Percentiles rank a stretch among this genome's conserved stretches.
These are phyloP conservation scores for Cryptosporidium meleagridis DNA, from an alignment of 169 alveolate species.

Conservation along the genomic window DNA sequence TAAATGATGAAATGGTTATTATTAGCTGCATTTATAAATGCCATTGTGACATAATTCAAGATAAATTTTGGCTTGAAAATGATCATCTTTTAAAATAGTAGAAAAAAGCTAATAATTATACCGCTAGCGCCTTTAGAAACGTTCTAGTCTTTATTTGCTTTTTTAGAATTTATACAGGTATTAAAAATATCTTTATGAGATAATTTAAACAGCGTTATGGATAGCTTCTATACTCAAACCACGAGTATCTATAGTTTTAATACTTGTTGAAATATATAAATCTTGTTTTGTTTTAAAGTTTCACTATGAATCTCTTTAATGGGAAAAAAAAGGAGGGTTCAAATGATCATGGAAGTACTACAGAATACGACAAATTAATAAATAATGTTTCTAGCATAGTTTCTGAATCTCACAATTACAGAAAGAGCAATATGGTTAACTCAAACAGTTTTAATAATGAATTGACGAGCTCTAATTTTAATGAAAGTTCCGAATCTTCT, in stretches of 20 bases:
- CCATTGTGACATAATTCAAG: conserved; percentile 49
- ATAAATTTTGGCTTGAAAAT: conserved; percentile 45
- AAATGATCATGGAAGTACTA: background rate
- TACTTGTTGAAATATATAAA: background rate
- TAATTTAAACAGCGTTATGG: background rate
- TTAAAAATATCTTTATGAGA: background rate
- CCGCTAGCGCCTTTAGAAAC: background rate
- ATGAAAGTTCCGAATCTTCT: conserved; percentile 14
- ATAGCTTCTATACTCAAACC: background rate
- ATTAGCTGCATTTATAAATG: conserved; percentile 32
- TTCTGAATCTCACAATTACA: background rate
- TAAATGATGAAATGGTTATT: background rate
- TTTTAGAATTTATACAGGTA: background rate
- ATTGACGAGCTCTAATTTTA: conserved; percentile 3
- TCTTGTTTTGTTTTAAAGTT: background rate
- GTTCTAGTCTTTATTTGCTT: conserved; percentile 9
- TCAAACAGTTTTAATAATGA: background rate
- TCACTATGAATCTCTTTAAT: background rate
- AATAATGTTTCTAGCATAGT: conserved; percentile 2
- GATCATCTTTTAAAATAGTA: conserved; percentile 19
- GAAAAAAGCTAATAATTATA: background rate
- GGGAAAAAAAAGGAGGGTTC: background rate
- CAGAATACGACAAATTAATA: background rate
- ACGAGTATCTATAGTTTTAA: background rate
- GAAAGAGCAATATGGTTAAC: too few relatives aligned